These are phyloP conservation scores for Przewalskia tangutica DNA, from an alignment of 257 asterid genomes.

Conservation along the genomic window DNA sequence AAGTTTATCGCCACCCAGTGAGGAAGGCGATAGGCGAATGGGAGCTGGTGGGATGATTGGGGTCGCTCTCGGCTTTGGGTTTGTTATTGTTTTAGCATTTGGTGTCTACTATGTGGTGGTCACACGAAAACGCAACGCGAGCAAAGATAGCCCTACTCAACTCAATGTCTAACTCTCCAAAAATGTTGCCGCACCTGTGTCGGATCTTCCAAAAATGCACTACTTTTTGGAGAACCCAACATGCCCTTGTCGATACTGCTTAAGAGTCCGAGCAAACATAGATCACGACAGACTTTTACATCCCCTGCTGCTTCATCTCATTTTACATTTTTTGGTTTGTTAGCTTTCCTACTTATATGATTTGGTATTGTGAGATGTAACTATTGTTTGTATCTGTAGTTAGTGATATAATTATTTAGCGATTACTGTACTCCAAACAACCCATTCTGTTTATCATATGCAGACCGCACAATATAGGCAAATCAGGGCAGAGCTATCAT, in stretches of 20 bases:
- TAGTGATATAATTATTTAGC: background rate
- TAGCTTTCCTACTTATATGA: background rate
- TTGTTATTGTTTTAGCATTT: slow-evolving; percentile 19
- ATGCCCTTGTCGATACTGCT: background rate
- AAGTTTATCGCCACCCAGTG: slow-evolving; percentile 7
- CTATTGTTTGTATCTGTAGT: background rate
- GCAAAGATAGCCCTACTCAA: slow-evolving; percentile 6
- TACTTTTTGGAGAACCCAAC: background rate
- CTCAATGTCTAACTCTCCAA: slow-evolving; percentile 14
- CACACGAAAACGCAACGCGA: slow-evolving; percentile 10
- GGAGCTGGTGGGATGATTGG: slow-evolving; percentile 23
- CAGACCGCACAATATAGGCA: background rate
- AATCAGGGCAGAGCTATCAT: background rate
- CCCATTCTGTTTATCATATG: background rate
- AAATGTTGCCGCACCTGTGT: background rate
- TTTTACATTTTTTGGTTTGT: background rate
- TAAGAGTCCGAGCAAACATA: background rate
- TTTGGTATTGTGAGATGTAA: slow-evolving; percentile 2
- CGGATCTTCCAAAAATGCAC: background rate
- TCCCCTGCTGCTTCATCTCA: background rate
- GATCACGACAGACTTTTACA: background rate
- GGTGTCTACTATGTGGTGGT: slow-evolving; percentile 15
- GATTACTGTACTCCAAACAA: background rate
- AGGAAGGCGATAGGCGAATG: background rate
- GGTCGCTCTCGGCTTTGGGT: slow-evolving; percentile 13